Conservation (phyloP, 2,329 filamentous ascomycete species). For the Aspergillus intermedius region DNA sequence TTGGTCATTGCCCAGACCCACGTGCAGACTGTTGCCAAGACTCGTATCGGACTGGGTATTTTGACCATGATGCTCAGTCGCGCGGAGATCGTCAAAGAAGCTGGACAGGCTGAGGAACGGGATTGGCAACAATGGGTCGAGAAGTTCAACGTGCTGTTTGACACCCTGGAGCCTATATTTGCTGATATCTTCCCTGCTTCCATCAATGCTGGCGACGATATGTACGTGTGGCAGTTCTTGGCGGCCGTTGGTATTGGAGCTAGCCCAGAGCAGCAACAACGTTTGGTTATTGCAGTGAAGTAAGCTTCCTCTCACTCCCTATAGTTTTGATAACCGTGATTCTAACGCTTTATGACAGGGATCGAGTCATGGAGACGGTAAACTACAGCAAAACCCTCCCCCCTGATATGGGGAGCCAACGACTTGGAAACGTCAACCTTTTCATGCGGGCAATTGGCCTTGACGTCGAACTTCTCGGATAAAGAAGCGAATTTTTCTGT, state of each 20-base stretch:
- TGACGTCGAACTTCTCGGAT: constrained; percentile 74
- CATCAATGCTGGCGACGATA: constrained; percentile 84
- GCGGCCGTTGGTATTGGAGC: constrained; percentile 92
- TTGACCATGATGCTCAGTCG: constrained; percentile 91
- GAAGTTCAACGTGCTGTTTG: constrained; percentile 82
- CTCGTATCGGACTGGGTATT: constrained; percentile 80
- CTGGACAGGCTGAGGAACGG: constrained; percentile 60
- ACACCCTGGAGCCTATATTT: constrained; percentile 74
- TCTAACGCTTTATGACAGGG: constrained; percentile 39
- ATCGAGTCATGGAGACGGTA: constrained; percentile 94
- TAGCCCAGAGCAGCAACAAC: constrained; percentile 88
- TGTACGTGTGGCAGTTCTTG: constrained; percentile 97
- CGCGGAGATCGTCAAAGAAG: constrained; percentile 86
- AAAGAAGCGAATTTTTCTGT: constrained; percentile 19
- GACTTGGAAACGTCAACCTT: constrained; percentile 86
- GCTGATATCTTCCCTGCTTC: constrained; percentile 83
- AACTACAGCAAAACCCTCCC: constrained; percentile 82
- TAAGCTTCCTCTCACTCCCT: constrained; percentile 26
- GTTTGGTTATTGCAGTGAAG: constrained; percentile 91
- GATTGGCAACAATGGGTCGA: constrained; percentile 77
- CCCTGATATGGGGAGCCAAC: constrained; percentile 72
- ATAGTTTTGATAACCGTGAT: not conserved
- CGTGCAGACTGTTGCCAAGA: constrained; percentile 75
- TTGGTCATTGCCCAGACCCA: constrained; percentile 76
- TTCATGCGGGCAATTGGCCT: constrained; percentile 99